Conservation (phyloP, 2,329 filamentous ascomycete genomes). For the Xylaria sp. region DNA sequence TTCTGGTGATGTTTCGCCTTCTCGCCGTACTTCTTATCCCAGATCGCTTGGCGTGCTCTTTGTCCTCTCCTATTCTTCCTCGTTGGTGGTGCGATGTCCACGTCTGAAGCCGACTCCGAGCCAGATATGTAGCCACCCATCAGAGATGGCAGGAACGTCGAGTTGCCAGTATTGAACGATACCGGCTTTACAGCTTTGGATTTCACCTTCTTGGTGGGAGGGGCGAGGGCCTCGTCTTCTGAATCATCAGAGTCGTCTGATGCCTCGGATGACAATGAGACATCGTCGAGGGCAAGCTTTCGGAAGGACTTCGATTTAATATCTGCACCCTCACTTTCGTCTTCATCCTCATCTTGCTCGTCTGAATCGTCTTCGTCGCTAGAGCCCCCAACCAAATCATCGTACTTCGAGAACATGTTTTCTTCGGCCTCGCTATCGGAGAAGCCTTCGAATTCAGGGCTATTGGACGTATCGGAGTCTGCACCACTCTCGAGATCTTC, state of each 20-base stretch:
- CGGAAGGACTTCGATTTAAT: conserved; percentile 43
- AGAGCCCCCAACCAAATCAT: conserved; percentile 58
- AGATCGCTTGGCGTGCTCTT: conserved; percentile 79
- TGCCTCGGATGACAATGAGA: conserved; percentile 45
- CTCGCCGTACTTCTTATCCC: conserved; percentile 81
- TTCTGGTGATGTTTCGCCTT: conserved; percentile 71
- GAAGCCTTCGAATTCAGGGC: conserved; percentile 43
- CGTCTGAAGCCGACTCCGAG: conserved; percentile 74
- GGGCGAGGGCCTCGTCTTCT: conserved; percentile 43
- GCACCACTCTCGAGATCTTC: conserved; percentile 44
- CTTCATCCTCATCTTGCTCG: conserved; percentile 50
- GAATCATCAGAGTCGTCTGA: conserved; percentile 46
- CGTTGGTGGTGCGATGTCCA: conserved; percentile 66
- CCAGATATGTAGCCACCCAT: conserved; percentile 84
- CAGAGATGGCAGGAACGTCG: conserved; percentile 77
- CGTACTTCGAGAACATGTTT: conserved; percentile 56
- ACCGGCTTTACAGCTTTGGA: conserved; percentile 38
- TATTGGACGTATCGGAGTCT: conserved; percentile 39
- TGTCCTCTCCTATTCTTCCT: conserved; percentile 82
- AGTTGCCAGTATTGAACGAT: conserved; percentile 49
- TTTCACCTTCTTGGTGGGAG: conserved; percentile 50
- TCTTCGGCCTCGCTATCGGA: conserved; percentile 50
- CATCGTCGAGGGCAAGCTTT: conserved; percentile 39
- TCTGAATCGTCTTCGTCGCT: conserved; percentile 55
- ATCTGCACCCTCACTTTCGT: conserved; percentile 45